These are phyloP conservation scores for Psilocybe subaeruginosa DNA, from an alignment of 768 basidiomycete genomes.

Conservation along the genomic window DNA sequence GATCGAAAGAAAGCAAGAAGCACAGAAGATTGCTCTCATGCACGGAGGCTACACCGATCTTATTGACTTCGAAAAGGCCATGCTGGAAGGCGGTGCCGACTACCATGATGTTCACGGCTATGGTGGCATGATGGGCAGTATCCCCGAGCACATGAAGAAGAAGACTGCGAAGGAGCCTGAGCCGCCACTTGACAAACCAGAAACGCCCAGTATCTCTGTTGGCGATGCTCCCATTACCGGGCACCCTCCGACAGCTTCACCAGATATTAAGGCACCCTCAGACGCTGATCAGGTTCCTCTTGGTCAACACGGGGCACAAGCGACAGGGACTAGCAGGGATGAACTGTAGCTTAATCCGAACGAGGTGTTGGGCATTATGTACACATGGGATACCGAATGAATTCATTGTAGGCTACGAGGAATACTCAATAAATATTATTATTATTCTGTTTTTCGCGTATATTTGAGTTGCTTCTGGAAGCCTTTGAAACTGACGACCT, in stretches of 20 bases:
- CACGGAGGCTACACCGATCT: conserved; percentile 54
- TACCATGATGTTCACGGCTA: conserved; percentile 48
- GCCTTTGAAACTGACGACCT: no score
- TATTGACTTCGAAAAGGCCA: conserved; percentile 55
- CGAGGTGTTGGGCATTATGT: not conserved
- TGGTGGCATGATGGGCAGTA: conserved; percentile 42
- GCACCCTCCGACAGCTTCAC: conserved; percentile 6
- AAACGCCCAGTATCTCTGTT: conserved; percentile 12
- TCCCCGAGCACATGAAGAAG: conserved; percentile 34
- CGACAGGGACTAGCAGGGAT: not conserved
- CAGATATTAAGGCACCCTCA: not conserved
- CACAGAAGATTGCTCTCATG: conserved; percentile 51
- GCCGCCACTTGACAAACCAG: not conserved
- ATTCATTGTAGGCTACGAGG: not conserved
- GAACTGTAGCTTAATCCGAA: not conserved
- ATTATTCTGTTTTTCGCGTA: not conserved
- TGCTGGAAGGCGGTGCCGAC: conserved; percentile 43
- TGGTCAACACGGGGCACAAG: not conserved
- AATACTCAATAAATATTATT: not conserved
- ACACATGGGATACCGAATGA: not conserved
- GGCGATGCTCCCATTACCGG: conserved; percentile 9
- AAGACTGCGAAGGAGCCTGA: conserved; percentile 14
- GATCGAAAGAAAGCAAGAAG: conserved; percentile 53
- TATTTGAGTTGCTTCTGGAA: no score
- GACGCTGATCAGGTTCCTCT: conserved; percentile 1